Evolutionary conservation across 2,329 filamentous ascomycete species (phyloP), one percentile per base, ranked within the genome.

Genomic region (Cordyceps tenuipes): DNA sequence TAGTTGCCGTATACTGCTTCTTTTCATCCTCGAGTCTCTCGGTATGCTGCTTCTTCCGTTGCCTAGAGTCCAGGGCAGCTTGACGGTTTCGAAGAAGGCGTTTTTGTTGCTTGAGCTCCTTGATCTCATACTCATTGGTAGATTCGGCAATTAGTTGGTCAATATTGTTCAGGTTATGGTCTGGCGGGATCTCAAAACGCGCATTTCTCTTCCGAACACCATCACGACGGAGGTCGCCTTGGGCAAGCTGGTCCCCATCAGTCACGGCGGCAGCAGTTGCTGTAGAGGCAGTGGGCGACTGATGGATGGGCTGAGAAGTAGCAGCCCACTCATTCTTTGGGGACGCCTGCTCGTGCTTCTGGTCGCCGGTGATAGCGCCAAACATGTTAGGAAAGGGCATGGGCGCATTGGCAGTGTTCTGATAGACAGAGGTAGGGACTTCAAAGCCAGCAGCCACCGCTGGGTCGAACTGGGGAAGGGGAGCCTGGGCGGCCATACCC

Each of bases 181-280:
- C 94, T 49, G 90, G 86, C 10, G 94, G 94, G 66, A 99, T 99
- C 70, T 97, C 93, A 75, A 97, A 97, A 66, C 93, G 89, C 65
- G 92, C 91, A 70, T 97, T 99, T 88, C 97, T 97, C 86, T 99
- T 99, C 69, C 94, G 85, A 74, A 97, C 95, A 63, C 94, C 91
- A 67, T 95, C 91, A 66, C 90, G 83, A 63, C 85, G 82, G 73
- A 90, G 79, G 60, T 92, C 87, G 63, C 91, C 91, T 76, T 89
- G 88, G 67, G 85, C 84, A 73, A 88, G 82, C 59, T 82, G 79
- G 31, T 89, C 84, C 73, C 84, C 92, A 70, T 83, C 83, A 47
- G 23, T 15, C 7, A 26, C 26, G 17, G 26, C 17, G 5, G 48
- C 26, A 31, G 48, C 39, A 43, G 34, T 36, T 8, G 34, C 34